Conservation (phyloP, 2,329 filamentous ascomycete genomes). For the Lasiodiplodia sp. region DNA sequence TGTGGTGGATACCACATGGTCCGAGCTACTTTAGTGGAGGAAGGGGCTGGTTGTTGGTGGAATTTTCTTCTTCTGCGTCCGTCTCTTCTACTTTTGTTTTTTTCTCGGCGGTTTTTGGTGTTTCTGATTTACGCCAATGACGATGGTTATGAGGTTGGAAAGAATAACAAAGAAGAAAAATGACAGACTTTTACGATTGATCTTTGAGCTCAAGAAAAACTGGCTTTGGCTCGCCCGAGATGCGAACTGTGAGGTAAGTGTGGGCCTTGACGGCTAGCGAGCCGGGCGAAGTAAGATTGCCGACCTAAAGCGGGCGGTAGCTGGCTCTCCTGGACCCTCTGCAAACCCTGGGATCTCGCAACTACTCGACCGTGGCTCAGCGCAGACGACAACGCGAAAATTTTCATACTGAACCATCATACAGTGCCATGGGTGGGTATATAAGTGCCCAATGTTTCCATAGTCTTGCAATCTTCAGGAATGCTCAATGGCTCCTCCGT, state of each 20-base stretch:
- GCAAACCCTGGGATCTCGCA: no score
- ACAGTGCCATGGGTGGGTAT: no score
- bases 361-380: no score
- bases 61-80: neutral
- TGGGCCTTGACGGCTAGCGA: no score
- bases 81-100: neutral
- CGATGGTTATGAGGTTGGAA: neutral
- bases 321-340: no score
- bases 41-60: neutral
- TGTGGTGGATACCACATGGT: neutral
- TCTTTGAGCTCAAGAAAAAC: neutral
- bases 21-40: neutral
- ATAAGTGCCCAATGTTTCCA: no score
- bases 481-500: neutral
- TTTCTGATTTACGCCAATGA: neutral
- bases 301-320: no score
- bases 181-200: neutral
- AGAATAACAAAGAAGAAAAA: neutral
- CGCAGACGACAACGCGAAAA: no score
- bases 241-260: neutral
- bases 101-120: neutral
- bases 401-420: no score
- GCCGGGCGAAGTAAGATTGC: no score
- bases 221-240: neutral
- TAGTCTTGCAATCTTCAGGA: neutral